phyloP scores from a whole-genome alignment of 352 stramenopile species.

The Pythium oligandrum region DNA sequence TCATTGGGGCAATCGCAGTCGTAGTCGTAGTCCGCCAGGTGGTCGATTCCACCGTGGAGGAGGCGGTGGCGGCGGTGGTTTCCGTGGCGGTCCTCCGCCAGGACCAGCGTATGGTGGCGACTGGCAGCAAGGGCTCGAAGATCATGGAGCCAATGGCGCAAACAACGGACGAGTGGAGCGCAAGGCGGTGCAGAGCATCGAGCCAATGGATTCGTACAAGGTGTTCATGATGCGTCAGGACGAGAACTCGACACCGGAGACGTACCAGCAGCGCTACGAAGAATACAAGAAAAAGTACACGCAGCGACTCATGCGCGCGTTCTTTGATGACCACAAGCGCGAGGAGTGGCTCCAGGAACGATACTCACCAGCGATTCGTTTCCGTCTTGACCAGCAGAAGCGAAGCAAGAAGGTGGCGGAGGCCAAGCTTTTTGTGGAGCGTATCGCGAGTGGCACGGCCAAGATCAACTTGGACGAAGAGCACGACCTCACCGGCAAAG shows the following conservation, averaged over 20 bases:
- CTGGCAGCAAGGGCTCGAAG: constrained; percentile 3
- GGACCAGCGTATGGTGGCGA: constrained; percentile 7
- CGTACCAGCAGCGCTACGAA: constrained; percentile 83
- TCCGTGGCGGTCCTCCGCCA: constrained; percentile 11
- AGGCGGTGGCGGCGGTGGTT: constrained; percentile 9
- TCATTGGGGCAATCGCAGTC: constrained; percentile 20
- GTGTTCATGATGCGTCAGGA: constrained; percentile 87
- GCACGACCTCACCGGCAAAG: constrained; percentile 29
- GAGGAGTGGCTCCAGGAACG: constrained; percentile 86
- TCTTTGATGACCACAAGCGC: constrained; percentile 81
- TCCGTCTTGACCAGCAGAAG: constrained; percentile 63
- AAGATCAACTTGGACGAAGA: constrained; percentile 69
- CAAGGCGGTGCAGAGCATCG: constrained; percentile 35
- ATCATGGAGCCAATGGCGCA: constrained; percentile 4
- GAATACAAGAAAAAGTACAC: constrained; percentile 89
- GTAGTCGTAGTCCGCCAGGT: constrained; percentile 29
- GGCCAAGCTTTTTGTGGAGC: constrained; percentile 71
- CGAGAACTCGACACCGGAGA: constrained; percentile 72
- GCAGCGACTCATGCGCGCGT: constrained; percentile 70
- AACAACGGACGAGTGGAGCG: constrained; percentile 22
- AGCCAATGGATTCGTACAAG: constrained; percentile 82
- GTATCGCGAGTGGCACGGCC: constrained; percentile 39
- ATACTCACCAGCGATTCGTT: constrained; percentile 73
- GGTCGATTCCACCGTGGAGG: constrained; percentile 8
- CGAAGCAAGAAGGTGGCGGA: constrained; percentile 61